Conservation (phyloP, 2,329 filamentous ascomycete species). For the Aspergillus tanneri region DNA sequence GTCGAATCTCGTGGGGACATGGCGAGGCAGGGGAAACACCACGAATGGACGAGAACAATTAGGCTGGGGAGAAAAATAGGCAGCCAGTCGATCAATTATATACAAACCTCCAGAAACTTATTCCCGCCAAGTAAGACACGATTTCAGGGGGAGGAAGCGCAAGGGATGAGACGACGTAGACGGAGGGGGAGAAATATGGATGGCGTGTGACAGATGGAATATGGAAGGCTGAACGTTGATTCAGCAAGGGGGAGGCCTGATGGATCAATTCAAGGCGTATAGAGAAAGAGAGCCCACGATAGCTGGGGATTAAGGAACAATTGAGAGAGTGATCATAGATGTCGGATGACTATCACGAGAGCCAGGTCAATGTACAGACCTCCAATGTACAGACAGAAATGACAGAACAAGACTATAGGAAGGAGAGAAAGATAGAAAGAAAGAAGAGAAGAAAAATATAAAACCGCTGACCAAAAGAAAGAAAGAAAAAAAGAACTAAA, state of each 20-base stretch:
- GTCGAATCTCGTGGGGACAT: slow-evolving; percentile 36
- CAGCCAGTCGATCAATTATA: slow-evolving; percentile 2
- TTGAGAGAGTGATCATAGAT: no score
- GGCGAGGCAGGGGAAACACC: slow-evolving; percentile 13
- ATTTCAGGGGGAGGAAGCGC: slow-evolving; percentile 12
- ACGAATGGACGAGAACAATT: slow-evolving; percentile 3
- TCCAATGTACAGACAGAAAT: slow-evolving; percentile 7
- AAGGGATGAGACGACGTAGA: slow-evolving; percentile 11
- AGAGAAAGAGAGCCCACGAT: no score
- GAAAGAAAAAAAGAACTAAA: slow-evolving; percentile 10
- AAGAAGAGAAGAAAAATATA: slow-evolving; percentile 8
- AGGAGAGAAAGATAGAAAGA: slow-evolving; percentile 14
- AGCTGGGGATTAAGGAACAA: no score
- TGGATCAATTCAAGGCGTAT: slow-evolving; percentile 1
- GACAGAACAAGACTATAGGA: slow-evolving; percentile 8
- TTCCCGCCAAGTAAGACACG: slow-evolving; percentile 11
- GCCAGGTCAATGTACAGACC: neutral
- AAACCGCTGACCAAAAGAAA: slow-evolving; percentile 15
- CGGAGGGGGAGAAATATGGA: neutral
- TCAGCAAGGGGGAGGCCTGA: slow-evolving; percentile 9
- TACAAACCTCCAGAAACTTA: slow-evolving; percentile 9
- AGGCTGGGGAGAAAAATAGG: neutral
- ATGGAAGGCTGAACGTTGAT: slow-evolving; percentile 2
- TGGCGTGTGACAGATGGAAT: slow-evolving; percentile 3
- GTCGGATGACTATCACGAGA: slow-evolving; percentile 1